Evolutionary conservation across 495 filamentous ascomycete species (phyloP), one percentile per base, ranked within the genome.

Genomic region (Cairneyella variabilis): DNA sequence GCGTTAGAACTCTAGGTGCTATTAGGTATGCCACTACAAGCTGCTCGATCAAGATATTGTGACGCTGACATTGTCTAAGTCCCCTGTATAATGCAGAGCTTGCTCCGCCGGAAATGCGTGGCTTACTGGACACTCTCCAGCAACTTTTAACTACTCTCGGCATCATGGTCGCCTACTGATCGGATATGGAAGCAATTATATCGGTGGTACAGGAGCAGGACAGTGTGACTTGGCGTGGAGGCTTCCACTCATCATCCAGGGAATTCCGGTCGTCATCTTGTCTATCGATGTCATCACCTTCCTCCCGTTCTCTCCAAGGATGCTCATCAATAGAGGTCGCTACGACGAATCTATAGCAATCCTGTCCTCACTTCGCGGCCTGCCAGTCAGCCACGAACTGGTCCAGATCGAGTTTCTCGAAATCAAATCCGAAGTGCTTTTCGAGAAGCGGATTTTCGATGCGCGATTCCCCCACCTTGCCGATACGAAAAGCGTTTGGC

Each of bases 401-500:
- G 56, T 59, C n/a, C 51, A 59, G 36, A 36, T 46, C 27, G 50
- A 54, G 38, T 59, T 43, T 21, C 21, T 47, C 10, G 56, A 54
- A n/a, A 51, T 59, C 39, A 50, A 47, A 12, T 50, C 56, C 10
- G 56, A 54, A 6, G 50, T 36, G 1, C 18, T 32, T 12, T 53
- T 50, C 38, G 41, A 57, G 10, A 32, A 41, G 25, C 17, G n/a
- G 2, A 49, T 39, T 38, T 64, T 61, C 41, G 54, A 34, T 12
- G 27, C 32, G 56, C 72, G 27, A 73, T 77, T 37, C 73, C 79
- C 37, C 60, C 77, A 55, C 64, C 66, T 56, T 69, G 69, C 54
- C 72, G 75, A 61, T 83, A 80, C 71, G 80, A 85, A 73, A 59
- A 64, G 26, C 77, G 83, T 48, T 26, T 58, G 36, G 45, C 16